A percentile compares a stretch with the other conserved stretches of the same genome.
Conservation (phyloP, 179 eudicot genomes). For the Vitellaria paradoxa region DNA sequence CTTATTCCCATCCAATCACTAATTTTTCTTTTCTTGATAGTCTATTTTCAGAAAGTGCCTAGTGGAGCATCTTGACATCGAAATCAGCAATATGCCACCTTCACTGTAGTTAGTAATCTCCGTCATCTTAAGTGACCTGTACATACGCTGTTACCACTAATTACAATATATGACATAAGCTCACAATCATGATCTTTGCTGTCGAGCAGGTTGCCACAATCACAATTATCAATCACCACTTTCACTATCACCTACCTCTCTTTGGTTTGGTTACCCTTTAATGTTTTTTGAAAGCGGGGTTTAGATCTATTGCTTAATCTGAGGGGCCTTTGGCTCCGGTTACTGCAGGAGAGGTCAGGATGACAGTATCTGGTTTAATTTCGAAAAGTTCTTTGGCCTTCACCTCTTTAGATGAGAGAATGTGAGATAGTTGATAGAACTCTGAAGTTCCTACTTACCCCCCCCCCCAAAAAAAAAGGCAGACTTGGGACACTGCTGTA, state of each 20-base stretch:
- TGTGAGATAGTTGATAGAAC: not conserved
- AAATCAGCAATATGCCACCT: not conserved
- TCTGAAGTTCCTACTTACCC: too few species aligned
- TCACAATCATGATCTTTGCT: not conserved
- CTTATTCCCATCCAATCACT: not conserved
- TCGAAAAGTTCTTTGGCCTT: not conserved
- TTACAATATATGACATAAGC: not conserved
- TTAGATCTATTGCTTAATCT: not conserved
- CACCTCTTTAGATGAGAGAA: not conserved
- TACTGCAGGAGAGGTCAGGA: not conserved
- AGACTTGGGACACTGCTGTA: not conserved
- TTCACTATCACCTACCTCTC: not conserved
- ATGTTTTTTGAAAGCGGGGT: too few species aligned
- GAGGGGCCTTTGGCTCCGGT: not conserved
- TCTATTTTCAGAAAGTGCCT: not conserved
- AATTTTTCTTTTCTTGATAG: not conserved
- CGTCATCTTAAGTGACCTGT: not conserved
- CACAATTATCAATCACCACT: not conserved
- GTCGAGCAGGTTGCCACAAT: not conserved
- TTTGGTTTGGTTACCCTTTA: too few species aligned
- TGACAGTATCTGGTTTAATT: not conserved
- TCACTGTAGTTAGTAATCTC: not conserved
- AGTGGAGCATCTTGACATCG: not conserved
- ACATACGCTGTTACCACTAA: not conserved
- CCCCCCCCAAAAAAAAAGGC: too few species aligned